Conservation (phyloP, 805 yeast species). For the Starmerella davenportii region DNA sequence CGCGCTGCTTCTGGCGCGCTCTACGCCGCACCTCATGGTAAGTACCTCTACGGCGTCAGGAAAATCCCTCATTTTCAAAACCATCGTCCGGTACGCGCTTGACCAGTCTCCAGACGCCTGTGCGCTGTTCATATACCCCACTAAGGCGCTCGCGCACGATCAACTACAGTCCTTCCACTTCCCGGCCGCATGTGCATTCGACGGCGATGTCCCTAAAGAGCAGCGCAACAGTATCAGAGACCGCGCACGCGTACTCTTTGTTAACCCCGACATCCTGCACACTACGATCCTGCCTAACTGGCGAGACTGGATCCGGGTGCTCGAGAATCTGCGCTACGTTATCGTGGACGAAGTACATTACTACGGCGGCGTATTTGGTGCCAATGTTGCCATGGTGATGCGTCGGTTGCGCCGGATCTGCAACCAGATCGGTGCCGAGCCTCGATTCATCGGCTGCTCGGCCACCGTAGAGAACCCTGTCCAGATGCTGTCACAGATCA, state of each 20-base stretch:
- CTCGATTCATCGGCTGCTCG: constrained; percentile 69
- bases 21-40: constrained; percentile 53
- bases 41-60: constrained; percentile 97
- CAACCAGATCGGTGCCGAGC: constrained; percentile 32
- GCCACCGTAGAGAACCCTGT: constrained; percentile 74
- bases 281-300: constrained; percentile 66
- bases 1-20: constrained; percentile 24
- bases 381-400: constrained; percentile 76
- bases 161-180: constrained; percentile 53
- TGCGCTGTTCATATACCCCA: constrained; percentile 81
- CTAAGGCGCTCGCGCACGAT: constrained; percentile 95
- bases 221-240: constrained; percentile 38
- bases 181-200: constrained; percentile 49
- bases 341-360: constrained; percentile 76
- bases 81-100: constrained; percentile 45
- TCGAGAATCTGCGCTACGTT: constrained; percentile 46
- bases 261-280: constrained; percentile 91
- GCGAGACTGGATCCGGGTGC: constrained; percentile 52
- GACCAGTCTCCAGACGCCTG: constrained; percentile 32
- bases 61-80: constrained; percentile 78
- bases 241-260: constrained; percentile 62
- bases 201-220: constrained; percentile 70
- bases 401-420: constrained; percentile 58
- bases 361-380: constrained; percentile 80
- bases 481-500: constrained; percentile 51